Percentiles rank a stretch among this genome's conserved stretches.
These are phyloP conservation scores for Russula brevipes DNA, from an alignment of 768 basidiomycete species.

Conservation along the genomic window DNA sequence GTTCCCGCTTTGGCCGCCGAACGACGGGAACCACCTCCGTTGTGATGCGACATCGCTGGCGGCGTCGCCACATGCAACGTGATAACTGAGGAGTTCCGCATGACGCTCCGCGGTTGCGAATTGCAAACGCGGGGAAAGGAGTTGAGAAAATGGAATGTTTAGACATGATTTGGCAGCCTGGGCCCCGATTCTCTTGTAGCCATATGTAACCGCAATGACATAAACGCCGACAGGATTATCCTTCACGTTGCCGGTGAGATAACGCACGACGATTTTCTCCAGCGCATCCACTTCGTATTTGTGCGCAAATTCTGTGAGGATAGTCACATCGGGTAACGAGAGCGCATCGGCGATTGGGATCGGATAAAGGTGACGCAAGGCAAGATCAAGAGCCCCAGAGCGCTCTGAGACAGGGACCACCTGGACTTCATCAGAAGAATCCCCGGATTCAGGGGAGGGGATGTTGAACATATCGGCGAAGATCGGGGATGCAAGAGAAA, in stretches of 20 bases:
- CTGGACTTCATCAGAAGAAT: neutral
- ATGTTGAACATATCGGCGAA: slow-evolving; percentile 20
- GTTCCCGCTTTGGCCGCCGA: neutral
- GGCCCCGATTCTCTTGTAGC: neutral
- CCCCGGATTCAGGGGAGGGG: neutral
- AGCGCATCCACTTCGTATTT: slow-evolving; percentile 19
- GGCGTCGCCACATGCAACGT: slow-evolving; percentile 2
- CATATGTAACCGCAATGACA: slow-evolving; percentile 8
- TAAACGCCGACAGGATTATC: slow-evolving; percentile 18
- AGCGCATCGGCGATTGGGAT: neutral
- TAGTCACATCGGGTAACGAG: neutral
- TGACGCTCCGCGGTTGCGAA: neutral
- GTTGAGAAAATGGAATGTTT: neutral
- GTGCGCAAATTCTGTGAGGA: slow-evolving; percentile 12
- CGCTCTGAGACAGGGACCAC: slow-evolving; percentile 9
- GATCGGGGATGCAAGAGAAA: slow-evolving; percentile 7
- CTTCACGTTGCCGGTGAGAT: slow-evolving; percentile 4
- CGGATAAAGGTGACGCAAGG: slow-evolving; percentile 19
- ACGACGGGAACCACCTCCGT: neutral
- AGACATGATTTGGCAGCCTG: slow-evolving; percentile 4
- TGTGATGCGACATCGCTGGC: neutral
- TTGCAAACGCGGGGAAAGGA: neutral
- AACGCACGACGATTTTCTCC: neutral
- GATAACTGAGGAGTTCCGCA: neutral
- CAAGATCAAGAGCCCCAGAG: slow-evolving; percentile 8